Conservation (phyloP, 2,329 filamentous ascomycete species). For the Sphaerulina vaccinii region DNA sequence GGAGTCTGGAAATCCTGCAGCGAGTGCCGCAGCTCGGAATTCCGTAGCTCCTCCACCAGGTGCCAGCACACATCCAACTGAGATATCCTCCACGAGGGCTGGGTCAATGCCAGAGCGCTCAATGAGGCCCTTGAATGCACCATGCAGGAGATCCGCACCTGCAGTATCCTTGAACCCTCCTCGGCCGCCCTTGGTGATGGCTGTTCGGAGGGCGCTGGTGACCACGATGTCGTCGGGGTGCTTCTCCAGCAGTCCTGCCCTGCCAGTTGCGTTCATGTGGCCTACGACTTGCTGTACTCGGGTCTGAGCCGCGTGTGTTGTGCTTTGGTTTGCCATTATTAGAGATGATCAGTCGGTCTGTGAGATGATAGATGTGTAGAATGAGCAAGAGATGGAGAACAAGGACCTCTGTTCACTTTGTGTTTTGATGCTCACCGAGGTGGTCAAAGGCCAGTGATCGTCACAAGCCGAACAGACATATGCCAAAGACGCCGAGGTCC, state of each 20-base stretch:
- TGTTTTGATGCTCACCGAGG: not conserved
- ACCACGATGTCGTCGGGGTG: slow-evolving; percentile 75
- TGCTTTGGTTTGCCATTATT: slow-evolving; percentile 27
- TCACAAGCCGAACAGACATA: not conserved
- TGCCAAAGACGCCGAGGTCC: not conserved
- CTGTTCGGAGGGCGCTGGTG: slow-evolving; percentile 85
- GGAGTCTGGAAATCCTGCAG: slow-evolving; percentile 83
- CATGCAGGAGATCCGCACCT: slow-evolving; percentile 81
- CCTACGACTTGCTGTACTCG: slow-evolving; percentile 59
- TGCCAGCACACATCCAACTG: slow-evolving; percentile 85
- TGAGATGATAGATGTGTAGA: slow-evolving; percentile 3
- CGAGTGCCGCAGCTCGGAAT: slow-evolving; percentile 87
- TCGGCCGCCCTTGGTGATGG: slow-evolving; percentile 89
- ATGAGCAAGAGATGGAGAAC: not conserved
- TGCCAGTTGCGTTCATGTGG: slow-evolving; percentile 53
- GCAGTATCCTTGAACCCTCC: slow-evolving; percentile 94
- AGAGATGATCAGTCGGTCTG: not conserved
- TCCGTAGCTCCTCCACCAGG: slow-evolving; percentile 94
- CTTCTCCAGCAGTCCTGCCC: slow-evolving; percentile 50
- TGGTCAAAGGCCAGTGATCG: not conserved
- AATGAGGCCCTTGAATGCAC: slow-evolving; percentile 77
- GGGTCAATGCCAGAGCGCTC: slow-evolving; percentile 87
- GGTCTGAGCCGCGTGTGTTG: slow-evolving; percentile 25
- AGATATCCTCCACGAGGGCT: slow-evolving; percentile 82
- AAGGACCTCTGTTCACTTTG: not conserved